Evolutionary conservation across 495 filamentous ascomycete genomes (phyloP).

Genomic region (Aspergillus mulundensis): DNA sequence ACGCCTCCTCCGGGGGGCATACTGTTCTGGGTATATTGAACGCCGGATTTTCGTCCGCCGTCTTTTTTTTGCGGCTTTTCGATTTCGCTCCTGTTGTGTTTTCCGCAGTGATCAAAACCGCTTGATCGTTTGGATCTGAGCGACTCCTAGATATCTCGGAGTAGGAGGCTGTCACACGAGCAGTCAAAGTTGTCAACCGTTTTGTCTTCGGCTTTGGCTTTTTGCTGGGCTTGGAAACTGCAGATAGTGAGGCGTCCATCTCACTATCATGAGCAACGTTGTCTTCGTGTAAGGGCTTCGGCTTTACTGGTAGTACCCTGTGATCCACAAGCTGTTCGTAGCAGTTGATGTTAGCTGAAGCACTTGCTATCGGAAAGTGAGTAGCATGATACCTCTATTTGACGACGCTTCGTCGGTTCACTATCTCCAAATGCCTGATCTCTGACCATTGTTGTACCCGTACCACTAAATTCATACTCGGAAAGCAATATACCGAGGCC

Average conservation of each 20-base stretch:
- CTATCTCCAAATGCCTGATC: slow-evolving; percentile 7
- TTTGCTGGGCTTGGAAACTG: slow-evolving; percentile 24
- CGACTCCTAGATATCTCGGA: slow-evolving; percentile 13
- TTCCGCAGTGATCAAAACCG: slow-evolving; percentile 24
- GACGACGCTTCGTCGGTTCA: slow-evolving; percentile 39
- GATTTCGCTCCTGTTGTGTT: not conserved
- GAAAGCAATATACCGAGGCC: slow-evolving; percentile 29
- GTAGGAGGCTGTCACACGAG: slow-evolving; percentile 77
- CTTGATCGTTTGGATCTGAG: slow-evolving; percentile 7
- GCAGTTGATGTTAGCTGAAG: not conserved
- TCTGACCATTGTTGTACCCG: slow-evolving; percentile 10
- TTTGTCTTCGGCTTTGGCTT: slow-evolving; percentile 60
- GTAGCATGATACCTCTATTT: slow-evolving; percentile 33
- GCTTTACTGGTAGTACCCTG: slow-evolving; percentile 17
- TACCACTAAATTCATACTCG: slow-evolving; percentile 33
- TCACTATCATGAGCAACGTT: slow-evolving; percentile 11
- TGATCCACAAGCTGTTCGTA: slow-evolving; percentile 27
- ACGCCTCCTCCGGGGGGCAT: slow-evolving; percentile 69
- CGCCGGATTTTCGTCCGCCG: slow-evolving; percentile 27
- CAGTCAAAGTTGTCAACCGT: slow-evolving; percentile 81
- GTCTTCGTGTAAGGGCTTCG: slow-evolving; percentile 1
- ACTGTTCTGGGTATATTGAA: slow-evolving; percentile 41
- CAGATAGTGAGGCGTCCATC: slow-evolving; percentile 11
- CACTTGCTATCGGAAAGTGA: not conserved
- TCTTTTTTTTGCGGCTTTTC: slow-evolving; percentile 19